Base-by-base conservation (phyloP, 2,329 filamentous ascomycete genomes). In the Falciphora oryzae region DNA sequence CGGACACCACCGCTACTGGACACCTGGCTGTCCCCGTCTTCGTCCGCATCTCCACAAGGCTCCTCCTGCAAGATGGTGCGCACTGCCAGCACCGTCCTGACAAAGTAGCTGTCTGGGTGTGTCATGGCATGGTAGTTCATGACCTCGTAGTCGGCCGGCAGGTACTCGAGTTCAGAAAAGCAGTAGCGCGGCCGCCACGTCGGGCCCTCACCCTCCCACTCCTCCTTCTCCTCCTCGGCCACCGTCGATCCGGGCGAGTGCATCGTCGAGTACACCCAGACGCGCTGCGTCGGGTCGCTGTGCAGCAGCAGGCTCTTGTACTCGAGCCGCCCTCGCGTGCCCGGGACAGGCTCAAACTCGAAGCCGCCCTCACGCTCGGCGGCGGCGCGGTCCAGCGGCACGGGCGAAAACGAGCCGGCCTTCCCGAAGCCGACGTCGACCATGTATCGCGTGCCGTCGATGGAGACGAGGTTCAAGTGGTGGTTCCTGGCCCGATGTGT, bases 401-500 rank as follows among this genome's bases (percentile, higher is more conserved):
- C 62, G 4, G 78, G 78, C 1, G 66, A 59, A 31, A 70, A 67
- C 5, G 76, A 66, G 11, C 70, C 72, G 67, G 83, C 80, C 63
- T 79, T 79, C 27, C 86, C 87, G 69, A 87, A 89, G 31, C 83
- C 86, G 18, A 89, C 83, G 70, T 89, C 87, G 32, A 84, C 78
- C 67, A 83, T 72, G 70, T 81, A 83, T 57, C 75, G 74, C 58
- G 77, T 75, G 29, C 74, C 73, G 13, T 77, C 74, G 28, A 90
- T 78, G 31, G 77, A 82, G 60, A 88, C 80, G 64, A 89, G 79
- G 69, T 85, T 83, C 64, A 86, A 76, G 78, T 87, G 84, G 72
- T 89, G 86, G 18, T 76, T 75, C 83, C 85, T 81, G 35, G 73
- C 69, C 66, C 70, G 25, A 63, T n/a, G 31, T 11, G 18, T 57